Evolutionary conservation across 768 basidiomycete genomes (phyloP).

Genomic region (Suillus placidus): DNA sequence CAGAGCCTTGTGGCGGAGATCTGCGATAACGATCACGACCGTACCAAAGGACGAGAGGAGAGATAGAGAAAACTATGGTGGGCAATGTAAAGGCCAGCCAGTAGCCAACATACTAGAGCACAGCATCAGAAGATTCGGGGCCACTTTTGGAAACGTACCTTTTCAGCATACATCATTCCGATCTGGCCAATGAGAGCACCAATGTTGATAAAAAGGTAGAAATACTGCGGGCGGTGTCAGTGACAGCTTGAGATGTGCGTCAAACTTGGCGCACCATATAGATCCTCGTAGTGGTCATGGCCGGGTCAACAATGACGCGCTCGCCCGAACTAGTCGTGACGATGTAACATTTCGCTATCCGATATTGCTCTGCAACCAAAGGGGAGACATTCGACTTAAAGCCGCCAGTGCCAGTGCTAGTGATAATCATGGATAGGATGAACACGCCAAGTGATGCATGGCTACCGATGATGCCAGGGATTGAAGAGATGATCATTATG

Average conservation of each 20-base stretch:
- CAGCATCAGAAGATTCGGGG: too few species aligned
- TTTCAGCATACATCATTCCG: too few species aligned
- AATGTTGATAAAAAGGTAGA: too few species aligned
- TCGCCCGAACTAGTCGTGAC: slow-evolving; percentile 55
- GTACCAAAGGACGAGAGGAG: too few species aligned
- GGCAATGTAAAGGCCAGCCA: slow-evolving; percentile 72
- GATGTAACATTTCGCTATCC: slow-evolving; percentile 55
- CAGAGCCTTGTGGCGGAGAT: slow-evolving; percentile 66
- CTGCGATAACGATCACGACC: too few species aligned
- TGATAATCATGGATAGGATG: slow-evolving; percentile 61
- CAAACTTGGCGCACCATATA: too few species aligned
- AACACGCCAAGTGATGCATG: slow-evolving; percentile 54
- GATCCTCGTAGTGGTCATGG: slow-evolving; percentile 64
- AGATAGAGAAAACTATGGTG: slow-evolving; percentile 58
- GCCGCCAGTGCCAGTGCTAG: slow-evolving; percentile 58
- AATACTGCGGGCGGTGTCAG: too few species aligned
- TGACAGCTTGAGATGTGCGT: too few species aligned
- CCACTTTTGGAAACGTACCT: too few species aligned
- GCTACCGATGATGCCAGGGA: slow-evolving; percentile 67
- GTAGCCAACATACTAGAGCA: slow-evolving; percentile 58
- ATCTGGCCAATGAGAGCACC: too few species aligned
- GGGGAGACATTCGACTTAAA: slow-evolving; percentile 83
- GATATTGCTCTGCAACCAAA: slow-evolving; percentile 78
- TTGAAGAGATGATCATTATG: slow-evolving; percentile 64
- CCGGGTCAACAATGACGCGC: slow-evolving; percentile 75